phyloP scores from a whole-genome alignment of 495 filamentous ascomycete species.

The Chlorociboria aeruginascens region DNA sequence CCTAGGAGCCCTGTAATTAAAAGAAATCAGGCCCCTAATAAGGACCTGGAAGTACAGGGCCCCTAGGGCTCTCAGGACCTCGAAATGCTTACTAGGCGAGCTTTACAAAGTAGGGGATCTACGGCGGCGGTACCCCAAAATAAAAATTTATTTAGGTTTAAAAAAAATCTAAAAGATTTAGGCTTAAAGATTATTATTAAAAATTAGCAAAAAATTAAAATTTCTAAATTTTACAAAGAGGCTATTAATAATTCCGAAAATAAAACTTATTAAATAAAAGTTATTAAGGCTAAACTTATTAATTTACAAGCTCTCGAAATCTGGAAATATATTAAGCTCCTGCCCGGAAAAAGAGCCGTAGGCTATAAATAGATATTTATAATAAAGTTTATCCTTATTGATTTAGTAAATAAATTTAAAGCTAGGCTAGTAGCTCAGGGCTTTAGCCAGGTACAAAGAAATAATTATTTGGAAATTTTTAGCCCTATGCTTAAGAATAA shows the following conservation, averaged over 20 bases:
- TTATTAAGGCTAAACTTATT: neutral
- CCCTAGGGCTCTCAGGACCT: too few species aligned
- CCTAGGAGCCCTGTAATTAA: too few species aligned
- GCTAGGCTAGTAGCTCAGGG: neutral
- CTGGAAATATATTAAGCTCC: neutral
- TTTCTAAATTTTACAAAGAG: neutral
- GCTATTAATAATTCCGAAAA: neutral
- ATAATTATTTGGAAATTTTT: constrained; percentile 1
- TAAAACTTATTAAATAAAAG: neutral
- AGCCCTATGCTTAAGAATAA: neutral
- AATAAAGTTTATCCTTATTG: neutral
- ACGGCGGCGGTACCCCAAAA: neutral
- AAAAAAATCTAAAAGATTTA: neutral
- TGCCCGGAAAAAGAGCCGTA: neutral
- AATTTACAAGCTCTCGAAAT: neutral
- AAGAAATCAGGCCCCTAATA: too few species aligned
- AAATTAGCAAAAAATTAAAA: neutral
- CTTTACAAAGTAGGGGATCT: neutral
- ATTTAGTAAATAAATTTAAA: neutral
- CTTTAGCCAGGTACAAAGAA: too few species aligned
- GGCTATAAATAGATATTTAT: neutral
- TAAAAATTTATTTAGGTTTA: neutral
- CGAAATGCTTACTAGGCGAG: neutral
- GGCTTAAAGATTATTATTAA: neutral
- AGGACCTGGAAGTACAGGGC: too few species aligned